Conservation (phyloP, 192 early-diverging fungal genomes). For the Jimgerdemannia lactiflua region DNA sequence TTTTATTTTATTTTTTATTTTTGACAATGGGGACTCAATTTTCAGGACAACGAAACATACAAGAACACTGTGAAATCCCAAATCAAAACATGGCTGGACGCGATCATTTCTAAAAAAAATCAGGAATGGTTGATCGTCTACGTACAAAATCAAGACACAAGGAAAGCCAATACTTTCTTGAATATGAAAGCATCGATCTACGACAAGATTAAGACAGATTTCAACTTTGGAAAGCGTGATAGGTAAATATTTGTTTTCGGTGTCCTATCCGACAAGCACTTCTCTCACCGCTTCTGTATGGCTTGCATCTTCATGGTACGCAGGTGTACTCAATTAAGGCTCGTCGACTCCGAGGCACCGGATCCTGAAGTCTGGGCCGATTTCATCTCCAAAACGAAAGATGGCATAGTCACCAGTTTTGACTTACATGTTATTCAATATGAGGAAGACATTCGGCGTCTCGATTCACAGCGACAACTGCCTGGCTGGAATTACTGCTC, state of each 20-base stretch:
- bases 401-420: slow-evolving; percentile 68
- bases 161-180: slow-evolving; percentile 48
- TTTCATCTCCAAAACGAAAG: slow-evolving; percentile 70
- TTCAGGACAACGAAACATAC: slow-evolving; percentile 78
- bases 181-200: slow-evolving; percentile 66
- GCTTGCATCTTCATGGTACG: background rate
- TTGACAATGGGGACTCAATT: too few species aligned
- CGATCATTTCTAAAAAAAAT: slow-evolving; percentile 71
- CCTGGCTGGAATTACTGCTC: slow-evolving; percentile 99
- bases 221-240: slow-evolving; percentile 63
- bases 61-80: slow-evolving; percentile 57
- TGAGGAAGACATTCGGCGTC: slow-evolving; percentile 84
- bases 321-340: background rate
- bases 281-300: too few species aligned
- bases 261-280: too few species aligned
- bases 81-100: slow-evolving; percentile 77
- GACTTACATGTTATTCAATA: slow-evolving; percentile 76
- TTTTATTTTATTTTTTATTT: too few species aligned
- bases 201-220: slow-evolving; percentile 88
- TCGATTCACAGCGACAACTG: slow-evolving; percentile 91
- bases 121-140: slow-evolving; percentile 92
- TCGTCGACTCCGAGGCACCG: slow-evolving; percentile 43
- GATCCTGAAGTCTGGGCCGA: slow-evolving; percentile 68
- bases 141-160: slow-evolving; percentile 53
- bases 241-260: slow-evolving; percentile 34